A percentile compares a stretch with the other conserved stretches of the same genome.
Conservation (phyloP, 306 rosid species). For the Ochetophila trinervis region DNA sequence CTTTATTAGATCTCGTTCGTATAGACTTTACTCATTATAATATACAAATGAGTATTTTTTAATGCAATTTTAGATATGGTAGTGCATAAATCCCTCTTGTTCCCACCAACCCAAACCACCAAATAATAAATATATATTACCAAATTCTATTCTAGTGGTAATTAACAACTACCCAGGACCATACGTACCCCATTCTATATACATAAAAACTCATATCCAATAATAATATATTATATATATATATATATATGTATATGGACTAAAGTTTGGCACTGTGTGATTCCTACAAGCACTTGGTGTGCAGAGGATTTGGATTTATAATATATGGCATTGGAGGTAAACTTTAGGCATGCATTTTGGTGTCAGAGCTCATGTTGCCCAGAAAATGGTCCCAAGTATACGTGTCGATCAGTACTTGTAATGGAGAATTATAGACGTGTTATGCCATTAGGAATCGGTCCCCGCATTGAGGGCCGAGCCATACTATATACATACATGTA, state of each 20-base stretch:
- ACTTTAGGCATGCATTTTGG: slow-evolving; percentile 18
- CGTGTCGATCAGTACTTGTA: slow-evolving; percentile 20
- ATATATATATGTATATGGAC: too few species aligned
- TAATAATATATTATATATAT: background rate
- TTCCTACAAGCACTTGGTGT: background rate
- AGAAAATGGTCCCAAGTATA: slow-evolving; percentile 15
- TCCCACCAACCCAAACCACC: slow-evolving; percentile 33
- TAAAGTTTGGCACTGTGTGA: background rate
- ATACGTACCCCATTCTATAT: too few species aligned
- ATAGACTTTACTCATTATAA: background rate
- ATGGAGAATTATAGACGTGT: slow-evolving; percentile 25
- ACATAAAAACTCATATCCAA: background rate
- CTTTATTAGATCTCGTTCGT: slow-evolving; percentile 10
- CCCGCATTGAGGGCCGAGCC: slow-evolving; percentile 49
- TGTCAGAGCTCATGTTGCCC: slow-evolving; percentile 14
- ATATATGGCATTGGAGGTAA: slow-evolving; percentile 5
- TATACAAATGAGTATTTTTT: background rate
- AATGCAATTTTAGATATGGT: background rate
- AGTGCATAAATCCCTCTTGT: slow-evolving; percentile 31
- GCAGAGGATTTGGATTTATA: background rate
- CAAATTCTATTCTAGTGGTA: background rate
- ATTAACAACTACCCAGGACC: background rate
- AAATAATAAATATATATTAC: slow-evolving; percentile 1
- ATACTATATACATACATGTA: background rate
- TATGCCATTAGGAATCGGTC: slow-evolving; percentile 31